Evolutionary conservation across 495 filamentous ascomycete species (phyloP).

Genomic region (Penicillium maclennaniae): DNA sequence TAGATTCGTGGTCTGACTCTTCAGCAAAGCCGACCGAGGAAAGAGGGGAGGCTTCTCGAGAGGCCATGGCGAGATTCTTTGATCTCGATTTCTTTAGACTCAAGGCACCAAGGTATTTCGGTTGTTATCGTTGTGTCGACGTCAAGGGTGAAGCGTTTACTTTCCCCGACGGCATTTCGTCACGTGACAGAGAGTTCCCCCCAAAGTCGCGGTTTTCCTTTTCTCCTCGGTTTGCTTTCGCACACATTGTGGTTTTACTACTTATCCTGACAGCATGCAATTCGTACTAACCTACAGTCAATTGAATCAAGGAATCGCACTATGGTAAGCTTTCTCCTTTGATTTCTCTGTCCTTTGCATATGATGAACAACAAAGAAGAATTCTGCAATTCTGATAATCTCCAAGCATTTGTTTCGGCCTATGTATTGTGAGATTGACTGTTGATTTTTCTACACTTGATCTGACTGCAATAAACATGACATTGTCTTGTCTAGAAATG

Average conservation of each 20-base stretch:
- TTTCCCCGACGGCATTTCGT: not conserved
- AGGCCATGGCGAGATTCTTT: slow-evolving; percentile 35
- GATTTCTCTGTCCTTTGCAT: not conserved
- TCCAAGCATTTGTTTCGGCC: slow-evolving; percentile 26
- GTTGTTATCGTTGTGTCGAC: slow-evolving; percentile 1
- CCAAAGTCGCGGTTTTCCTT: not conserved
- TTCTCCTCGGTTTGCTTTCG: not conserved
- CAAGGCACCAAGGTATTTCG: not conserved
- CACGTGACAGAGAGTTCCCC: slow-evolving; percentile 24
- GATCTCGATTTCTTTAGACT: not conserved
- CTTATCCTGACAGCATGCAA: not conserved
- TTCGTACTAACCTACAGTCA: not conserved
- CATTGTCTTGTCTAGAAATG: not conserved
- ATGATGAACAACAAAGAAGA: slow-evolving; percentile 48
- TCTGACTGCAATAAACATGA: slow-evolving; percentile 33
- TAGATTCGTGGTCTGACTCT: slow-evolving; percentile 46
- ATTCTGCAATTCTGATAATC: slow-evolving; percentile 58
- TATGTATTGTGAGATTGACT: slow-evolving; percentile 37
- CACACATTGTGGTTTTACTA: not conserved
- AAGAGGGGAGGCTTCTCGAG: slow-evolving; percentile 45
- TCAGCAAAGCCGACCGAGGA: slow-evolving; percentile 50
- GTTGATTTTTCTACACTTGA: slow-evolving; percentile 59
- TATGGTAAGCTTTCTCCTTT: not conserved
- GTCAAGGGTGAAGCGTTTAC: not conserved
- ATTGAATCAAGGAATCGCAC: not conserved